Evolutionary conservation across 768 basidiomycete genomes (phyloP).

Genomic region (Serendipita sp.): DNA sequence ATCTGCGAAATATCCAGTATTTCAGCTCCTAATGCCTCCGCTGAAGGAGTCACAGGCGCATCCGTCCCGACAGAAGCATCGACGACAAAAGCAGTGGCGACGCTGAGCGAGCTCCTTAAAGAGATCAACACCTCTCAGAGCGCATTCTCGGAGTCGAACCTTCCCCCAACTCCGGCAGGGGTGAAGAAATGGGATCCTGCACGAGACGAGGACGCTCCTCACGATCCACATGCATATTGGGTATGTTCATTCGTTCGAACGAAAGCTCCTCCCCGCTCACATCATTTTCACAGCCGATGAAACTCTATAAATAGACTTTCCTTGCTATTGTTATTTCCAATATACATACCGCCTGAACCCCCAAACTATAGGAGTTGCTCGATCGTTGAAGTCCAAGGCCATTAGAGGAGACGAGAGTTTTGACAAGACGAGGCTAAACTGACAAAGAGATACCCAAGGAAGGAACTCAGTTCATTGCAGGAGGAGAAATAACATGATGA

Average conservation of each 20-base stretch:
- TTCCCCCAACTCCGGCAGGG: conserved; percentile 52
- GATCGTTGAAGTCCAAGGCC: too few relatives aligned
- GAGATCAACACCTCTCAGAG: conserved; percentile 40
- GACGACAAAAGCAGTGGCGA: conserved; percentile 19
- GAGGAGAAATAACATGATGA: not conserved
- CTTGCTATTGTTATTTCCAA: not conserved
- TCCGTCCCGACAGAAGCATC: conserved; percentile 13
- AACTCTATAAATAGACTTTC: conserved; percentile 25
- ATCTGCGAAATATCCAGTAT: conserved; percentile 25
- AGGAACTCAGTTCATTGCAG: too few relatives aligned
- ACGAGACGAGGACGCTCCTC: conserved; percentile 37
- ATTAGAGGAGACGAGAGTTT: not conserved
- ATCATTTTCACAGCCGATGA: conserved; percentile 35
- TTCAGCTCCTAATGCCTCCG: conserved; percentile 28
- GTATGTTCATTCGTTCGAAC: not conserved
- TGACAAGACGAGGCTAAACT: not conserved
- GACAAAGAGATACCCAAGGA: too few relatives aligned
- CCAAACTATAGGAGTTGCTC: not conserved
- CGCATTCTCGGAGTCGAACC: conserved; percentile 41
- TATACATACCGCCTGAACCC: not conserved
- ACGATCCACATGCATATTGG: conserved; percentile 66
- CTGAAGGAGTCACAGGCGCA: conserved; percentile 12
- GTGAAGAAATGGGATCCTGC: conserved; percentile 57
- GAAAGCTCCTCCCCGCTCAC: not conserved
- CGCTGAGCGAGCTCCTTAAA: conserved; percentile 54